These are phyloP conservation scores for Rubus idaeus DNA, from an alignment of 306 rosid species.

Conservation along the genomic window DNA sequence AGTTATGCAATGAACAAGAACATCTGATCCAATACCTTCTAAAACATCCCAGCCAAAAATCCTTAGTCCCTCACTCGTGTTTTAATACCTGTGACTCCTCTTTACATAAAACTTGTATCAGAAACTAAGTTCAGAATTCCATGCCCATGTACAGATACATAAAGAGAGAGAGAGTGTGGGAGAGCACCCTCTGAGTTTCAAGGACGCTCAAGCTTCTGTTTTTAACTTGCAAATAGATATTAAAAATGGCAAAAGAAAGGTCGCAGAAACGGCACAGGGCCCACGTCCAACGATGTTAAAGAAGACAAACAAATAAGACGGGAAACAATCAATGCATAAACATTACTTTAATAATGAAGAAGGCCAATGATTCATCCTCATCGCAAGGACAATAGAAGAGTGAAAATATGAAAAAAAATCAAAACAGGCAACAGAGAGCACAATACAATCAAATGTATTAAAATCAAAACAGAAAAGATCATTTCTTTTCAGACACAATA, in stretches of 20 bases:
- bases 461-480: neutral
- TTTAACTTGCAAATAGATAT: constrained; percentile 1
- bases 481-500: too few relatives aligned
- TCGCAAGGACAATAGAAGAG: neutral
- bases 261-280: constrained; percentile 21
- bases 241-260: constrained; percentile 17
- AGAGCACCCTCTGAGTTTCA: constrained; percentile 28
- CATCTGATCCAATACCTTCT: constrained; percentile 1
- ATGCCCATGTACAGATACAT: neutral
- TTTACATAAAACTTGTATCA: neutral
- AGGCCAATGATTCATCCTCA: constrained; percentile 3
- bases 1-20: neutral
- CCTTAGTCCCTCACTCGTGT: neutral
- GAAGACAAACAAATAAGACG: constrained; percentile 16
- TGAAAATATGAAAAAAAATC: neutral
- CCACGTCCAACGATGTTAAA: constrained; percentile 16
- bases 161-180: neutral
- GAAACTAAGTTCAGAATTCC: neutral
- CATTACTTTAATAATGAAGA: neutral
- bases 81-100: neutral
- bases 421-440: neutral
- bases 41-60: neutral
- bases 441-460: constrained; percentile 2
- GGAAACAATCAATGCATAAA: neutral
- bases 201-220: constrained; percentile 39